These are phyloP conservation scores for Discostella stelligeroides DNA, from an alignment of 108 stramenopile species.

Conservation along the genomic window DNA sequence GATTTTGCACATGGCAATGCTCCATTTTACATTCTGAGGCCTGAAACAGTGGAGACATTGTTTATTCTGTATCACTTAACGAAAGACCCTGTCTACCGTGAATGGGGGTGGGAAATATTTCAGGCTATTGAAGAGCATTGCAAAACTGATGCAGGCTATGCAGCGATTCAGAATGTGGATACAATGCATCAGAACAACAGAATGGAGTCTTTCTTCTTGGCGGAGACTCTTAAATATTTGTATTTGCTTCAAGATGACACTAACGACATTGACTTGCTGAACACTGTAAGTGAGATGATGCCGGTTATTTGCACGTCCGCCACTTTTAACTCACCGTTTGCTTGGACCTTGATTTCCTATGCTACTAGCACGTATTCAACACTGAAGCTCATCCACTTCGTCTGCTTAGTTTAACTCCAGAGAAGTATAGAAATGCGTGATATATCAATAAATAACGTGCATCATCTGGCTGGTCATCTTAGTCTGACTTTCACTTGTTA, in stretches of 20 bases:
- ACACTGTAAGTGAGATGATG: slow-evolving; percentile 23
- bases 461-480: not conserved
- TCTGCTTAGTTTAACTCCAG: slow-evolving; percentile 18
- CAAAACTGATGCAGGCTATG: slow-evolving; percentile 50
- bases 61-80: slow-evolving; percentile 58
- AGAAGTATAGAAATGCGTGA: not conserved
- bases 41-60: slow-evolving; percentile 58
- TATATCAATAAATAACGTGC: not conserved
- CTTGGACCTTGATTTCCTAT: slow-evolving; percentile 13
- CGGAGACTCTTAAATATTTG: slow-evolving; percentile 91
- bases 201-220: slow-evolving; percentile 90
- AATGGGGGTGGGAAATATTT: slow-evolving; percentile 64
- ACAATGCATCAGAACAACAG: slow-evolving; percentile 50
- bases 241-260: slow-evolving; percentile 47
- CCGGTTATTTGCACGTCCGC: not conserved
- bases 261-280: slow-evolving; percentile 34
- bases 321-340: slow-evolving; percentile 12
- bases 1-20: slow-evolving; percentile 55
- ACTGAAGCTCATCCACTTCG: slow-evolving; percentile 88
- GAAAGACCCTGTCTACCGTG: slow-evolving; percentile 51
- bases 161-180: slow-evolving; percentile 53
- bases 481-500: too few relatives aligned
- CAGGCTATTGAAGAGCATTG: slow-evolving; percentile 58
- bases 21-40: slow-evolving; percentile 60
- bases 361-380: slow-evolving; percentile 54